Base-by-base conservation (phyloP, 768 basidiomycete species). In the Suillus clintonianus region DNA sequence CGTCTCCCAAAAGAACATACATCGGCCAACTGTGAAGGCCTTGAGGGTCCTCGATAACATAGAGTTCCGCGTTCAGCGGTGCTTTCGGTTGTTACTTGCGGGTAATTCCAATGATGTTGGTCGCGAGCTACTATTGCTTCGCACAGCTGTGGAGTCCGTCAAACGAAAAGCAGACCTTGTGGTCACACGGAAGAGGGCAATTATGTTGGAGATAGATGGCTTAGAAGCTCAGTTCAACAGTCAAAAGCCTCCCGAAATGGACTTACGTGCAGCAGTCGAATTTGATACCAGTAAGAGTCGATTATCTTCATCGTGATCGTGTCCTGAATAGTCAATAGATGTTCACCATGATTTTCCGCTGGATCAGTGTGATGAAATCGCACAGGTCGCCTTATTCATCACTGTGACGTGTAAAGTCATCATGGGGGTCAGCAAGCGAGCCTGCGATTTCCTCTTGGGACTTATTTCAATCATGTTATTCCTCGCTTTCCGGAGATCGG, bases 361-460 rank as follows among this genome's bases (percentile, higher is more conserved):
- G 43, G 4, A 10, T 45, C 10, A 11, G 8, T 45, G 4, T 5
- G 43, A 45, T 22, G n/a, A 45, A 45, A 45, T 45, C 4, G n/a
- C 43, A n/a, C 43, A 45, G n/a, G n/a, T 45, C 43, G n/a, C 43
- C 8, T 11, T 45, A 45, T 45, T 45, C 43, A 22, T 45, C 4
- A 0, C 0, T 45, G 43, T 45, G 43, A 45, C 9, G 9, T 45
- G 43, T 43, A 43, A 43, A 50, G 32, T 69, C 14, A 27, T 76
- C 15, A 64, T 71, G 58, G 65, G 67, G 2, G 53, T 74, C 19
- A 57, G 69, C 9, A 39, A 4, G 1, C 10, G 9, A 10, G 63
- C 39, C 0, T 53, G 62, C 11, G 58, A 73, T 27, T 72, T 74
- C 62, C 60, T 76, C 17, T 45, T 76, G 7, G 19, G n/a, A 4